Conservation (phyloP, 257 asterid genomes). For the Primulina huaijiensis region DNA sequence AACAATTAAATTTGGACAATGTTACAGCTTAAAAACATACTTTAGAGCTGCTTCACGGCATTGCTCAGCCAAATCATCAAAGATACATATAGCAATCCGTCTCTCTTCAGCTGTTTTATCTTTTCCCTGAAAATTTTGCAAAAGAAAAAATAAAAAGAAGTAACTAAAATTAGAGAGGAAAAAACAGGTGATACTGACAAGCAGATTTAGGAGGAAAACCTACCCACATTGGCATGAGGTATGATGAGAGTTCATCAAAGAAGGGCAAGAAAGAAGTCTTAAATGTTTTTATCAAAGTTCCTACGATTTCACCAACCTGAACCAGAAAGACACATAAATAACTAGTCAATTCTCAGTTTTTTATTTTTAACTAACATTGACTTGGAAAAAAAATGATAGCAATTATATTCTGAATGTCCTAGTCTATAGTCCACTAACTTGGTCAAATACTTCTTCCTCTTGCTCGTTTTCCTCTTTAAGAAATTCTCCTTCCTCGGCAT, state of each 20-base stretch:
- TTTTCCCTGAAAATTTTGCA: slow-evolving; percentile 53
- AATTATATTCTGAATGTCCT: too few species aligned
- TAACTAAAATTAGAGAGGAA: background rate
- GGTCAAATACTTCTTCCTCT: slow-evolving; percentile 98
- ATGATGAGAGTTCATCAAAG: slow-evolving; percentile 84
- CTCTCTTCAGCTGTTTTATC: slow-evolving; percentile 96
- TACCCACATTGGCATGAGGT: slow-evolving; percentile 99
- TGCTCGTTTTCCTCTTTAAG: slow-evolving; percentile 96
- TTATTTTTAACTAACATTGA: too few species aligned
- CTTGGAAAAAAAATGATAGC: too few species aligned
- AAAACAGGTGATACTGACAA: background rate
- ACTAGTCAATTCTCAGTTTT: too few species aligned
- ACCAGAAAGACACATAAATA: slow-evolving; percentile 3
- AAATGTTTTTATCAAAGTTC: slow-evolving; percentile 87
- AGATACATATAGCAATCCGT: slow-evolving; percentile 94
- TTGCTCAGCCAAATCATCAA: slow-evolving; percentile 99
- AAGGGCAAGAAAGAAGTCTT: slow-evolving; percentile 90
- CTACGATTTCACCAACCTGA: slow-evolving; percentile 92
- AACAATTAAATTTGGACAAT: too few species aligned
- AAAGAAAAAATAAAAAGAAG: too few species aligned
- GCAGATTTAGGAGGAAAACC: slow-evolving; percentile 25
- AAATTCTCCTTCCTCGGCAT: slow-evolving; percentile 93
- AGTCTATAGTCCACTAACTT: slow-evolving; percentile 40
- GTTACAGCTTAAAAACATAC: slow-evolving; percentile 29
- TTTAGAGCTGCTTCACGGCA: slow-evolving; percentile 83